Conservation (phyloP, 2,329 filamentous ascomycete species). For the Apiospora aurea region DNA sequence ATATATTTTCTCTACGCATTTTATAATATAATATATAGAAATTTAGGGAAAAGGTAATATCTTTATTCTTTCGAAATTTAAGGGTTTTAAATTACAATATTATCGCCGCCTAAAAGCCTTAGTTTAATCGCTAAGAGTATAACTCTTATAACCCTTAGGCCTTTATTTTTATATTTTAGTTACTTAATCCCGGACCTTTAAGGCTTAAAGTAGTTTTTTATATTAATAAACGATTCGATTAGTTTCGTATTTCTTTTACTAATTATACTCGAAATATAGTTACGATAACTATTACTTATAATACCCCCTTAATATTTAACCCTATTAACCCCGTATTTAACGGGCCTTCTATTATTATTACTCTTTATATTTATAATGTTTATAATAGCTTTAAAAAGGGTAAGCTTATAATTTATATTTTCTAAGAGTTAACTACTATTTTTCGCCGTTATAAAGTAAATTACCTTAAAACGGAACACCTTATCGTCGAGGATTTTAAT, state of each 20-base stretch:
- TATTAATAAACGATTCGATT: not conserved
- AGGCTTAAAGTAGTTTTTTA: not conserved
- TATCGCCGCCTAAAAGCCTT: not conserved
- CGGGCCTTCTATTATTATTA: not conserved
- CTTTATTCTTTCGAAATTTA: not conserved
- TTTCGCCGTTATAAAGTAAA: not conserved
- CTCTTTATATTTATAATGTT: not conserved
- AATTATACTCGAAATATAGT: not conserved
- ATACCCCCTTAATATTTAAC: not conserved
- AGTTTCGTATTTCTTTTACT: not conserved
- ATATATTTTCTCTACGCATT: not conserved
- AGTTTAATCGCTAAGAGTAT: not conserved
- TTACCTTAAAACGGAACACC: not conserved
- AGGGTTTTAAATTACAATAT: not conserved
- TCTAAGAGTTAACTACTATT: not conserved
- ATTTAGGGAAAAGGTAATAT: not conserved
- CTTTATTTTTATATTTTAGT: not conserved
- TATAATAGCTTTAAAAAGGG: not conserved
- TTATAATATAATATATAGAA: slow-evolving; percentile 16
- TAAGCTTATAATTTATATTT: not conserved
- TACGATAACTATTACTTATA: not conserved
- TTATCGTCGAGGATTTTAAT: not conserved
- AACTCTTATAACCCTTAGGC: not conserved
- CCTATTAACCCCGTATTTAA: not conserved
- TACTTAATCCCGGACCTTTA: not conserved